Evolutionary conservation across 768 basidiomycete genomes (phyloP).

Genomic region (Sporobolomyces pararoseus): DNA sequence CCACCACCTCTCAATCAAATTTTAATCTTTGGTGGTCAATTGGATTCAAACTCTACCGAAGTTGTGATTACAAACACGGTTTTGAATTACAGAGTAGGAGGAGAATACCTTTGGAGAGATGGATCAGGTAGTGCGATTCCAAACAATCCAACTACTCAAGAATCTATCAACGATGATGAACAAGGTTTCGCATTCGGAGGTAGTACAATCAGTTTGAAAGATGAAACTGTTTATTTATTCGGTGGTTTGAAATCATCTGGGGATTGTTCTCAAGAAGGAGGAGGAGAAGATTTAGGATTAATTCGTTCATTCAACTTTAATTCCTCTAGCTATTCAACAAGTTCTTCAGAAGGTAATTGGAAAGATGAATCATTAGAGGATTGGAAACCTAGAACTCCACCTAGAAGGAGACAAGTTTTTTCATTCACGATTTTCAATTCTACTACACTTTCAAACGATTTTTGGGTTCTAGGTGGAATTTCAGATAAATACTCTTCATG

Average conservation of each 20-base stretch:
- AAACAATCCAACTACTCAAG: constrained; percentile 21
- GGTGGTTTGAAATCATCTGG: constrained; percentile 36
- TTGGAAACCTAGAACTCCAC: constrained; percentile 20
- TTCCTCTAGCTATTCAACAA: not conserved
- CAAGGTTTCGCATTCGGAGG: constrained; percentile 30
- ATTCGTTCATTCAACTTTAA: constrained; percentile 8
- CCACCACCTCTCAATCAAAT: not conserved
- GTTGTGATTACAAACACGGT: constrained; percentile 23
- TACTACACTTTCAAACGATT: constrained; percentile 26
- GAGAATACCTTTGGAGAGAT: constrained; percentile 26
- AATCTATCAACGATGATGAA: not conserved
- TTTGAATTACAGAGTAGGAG: constrained; percentile 35
- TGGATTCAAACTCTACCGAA: constrained; percentile 13
- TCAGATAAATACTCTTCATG: constrained; percentile 41
- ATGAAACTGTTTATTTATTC: constrained; percentile 24
- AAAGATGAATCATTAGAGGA: not conserved
- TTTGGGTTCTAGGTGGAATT: constrained; percentile 44
- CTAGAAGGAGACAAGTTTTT: constrained; percentile 39
- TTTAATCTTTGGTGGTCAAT: not conserved
- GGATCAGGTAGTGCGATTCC: constrained; percentile 26
- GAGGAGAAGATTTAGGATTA: no score
- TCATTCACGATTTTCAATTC: constrained; percentile 24
- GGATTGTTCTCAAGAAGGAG: constrained; percentile 25
- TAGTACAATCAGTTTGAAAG: not conserved
- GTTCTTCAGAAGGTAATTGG: not conserved